Percentiles rank a stretch among this genome's conserved stretches.
These are phyloP conservation scores for Podaxis mareebaensis DNA, from an alignment of 768 basidiomycete genomes.

Conservation along the genomic window DNA sequence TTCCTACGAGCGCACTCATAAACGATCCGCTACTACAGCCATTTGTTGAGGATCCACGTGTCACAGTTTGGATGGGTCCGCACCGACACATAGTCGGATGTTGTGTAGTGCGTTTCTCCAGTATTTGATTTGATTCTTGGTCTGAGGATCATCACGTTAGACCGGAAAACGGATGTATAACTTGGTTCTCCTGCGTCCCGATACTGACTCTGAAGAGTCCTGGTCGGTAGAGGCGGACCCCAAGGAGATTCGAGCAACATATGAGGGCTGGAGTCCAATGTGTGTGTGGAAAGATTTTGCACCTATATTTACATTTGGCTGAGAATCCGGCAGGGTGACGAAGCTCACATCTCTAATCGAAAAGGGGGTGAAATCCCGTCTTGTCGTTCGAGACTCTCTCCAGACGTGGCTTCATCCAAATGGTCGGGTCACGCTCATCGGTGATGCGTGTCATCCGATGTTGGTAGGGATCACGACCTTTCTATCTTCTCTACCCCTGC, in stretches of 20 bases:
- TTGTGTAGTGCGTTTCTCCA: conserved; percentile 31
- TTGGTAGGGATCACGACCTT: conserved; percentile 36
- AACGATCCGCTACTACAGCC: conserved; percentile 50
- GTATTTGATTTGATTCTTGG: not conserved
- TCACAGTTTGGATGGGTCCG: conserved; percentile 64
- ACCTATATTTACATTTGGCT: not conserved
- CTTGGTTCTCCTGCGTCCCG: conserved; percentile 41
- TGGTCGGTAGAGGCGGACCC: conserved; percentile 43
- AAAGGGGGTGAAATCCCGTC: conserved; percentile 44
- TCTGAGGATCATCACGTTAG: conserved; percentile 17
- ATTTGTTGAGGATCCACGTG: conserved; percentile 51
- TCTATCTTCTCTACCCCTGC: no score
- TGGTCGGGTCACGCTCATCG: conserved; percentile 45
- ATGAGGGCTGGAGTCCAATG: conserved; percentile 50
- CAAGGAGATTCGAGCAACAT: conserved; percentile 48
- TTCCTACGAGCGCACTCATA: conserved; percentile 44
- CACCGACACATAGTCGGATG: conserved; percentile 37
- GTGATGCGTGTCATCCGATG: conserved; percentile 62
- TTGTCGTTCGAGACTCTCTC: conserved; percentile 51
- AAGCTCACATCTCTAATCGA: conserved; percentile 49
- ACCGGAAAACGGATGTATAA: conserved; percentile 44
- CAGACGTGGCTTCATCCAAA: conserved; percentile 47
- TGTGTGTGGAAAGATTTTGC: conserved; percentile 18
- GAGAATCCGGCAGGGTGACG: conserved; percentile 31
- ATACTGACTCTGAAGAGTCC: conserved; percentile 40